Percentiles rank a stretch among this genome's conserved stretches.
phyloP scores from a whole-genome alignment of 345 rosid species.

The Lumnitzera racemosa region DNA sequence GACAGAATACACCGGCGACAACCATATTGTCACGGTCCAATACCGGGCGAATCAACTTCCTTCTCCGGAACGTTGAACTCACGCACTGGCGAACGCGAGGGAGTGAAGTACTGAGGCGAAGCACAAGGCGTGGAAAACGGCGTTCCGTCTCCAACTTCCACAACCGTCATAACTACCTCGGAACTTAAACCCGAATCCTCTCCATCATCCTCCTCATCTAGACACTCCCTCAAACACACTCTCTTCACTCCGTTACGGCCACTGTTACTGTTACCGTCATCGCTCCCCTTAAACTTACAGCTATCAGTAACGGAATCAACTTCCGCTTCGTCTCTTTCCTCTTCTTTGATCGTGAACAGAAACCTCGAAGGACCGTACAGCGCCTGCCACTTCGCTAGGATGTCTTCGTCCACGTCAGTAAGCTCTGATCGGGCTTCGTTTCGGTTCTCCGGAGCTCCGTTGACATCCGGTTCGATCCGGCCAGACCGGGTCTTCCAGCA shows the following conservation, averaged over 20 bases:
- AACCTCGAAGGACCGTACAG: constrained; percentile 49
- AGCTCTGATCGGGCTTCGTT: not conserved
- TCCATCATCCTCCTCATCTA: constrained; percentile 7
- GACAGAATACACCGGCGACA: too few species aligned
- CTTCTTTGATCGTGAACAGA: constrained; percentile 66
- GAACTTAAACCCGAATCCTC: not conserved
- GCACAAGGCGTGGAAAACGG: constrained; percentile 68
- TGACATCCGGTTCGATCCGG: constrained; percentile 35
- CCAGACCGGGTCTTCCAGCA: constrained; percentile 47
- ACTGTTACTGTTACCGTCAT: not conserved
- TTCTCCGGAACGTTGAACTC: not conserved
- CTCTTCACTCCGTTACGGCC: constrained; percentile 1
- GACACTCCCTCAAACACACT: constrained; percentile 4
- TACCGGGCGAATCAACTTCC: too few species aligned
- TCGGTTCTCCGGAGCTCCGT: constrained; percentile 16
- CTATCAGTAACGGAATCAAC: constrained; percentile 1
- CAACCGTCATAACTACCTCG: constrained; percentile 1
- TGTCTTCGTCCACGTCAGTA: constrained; percentile 18
- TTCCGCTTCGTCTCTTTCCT: constrained; percentile 35
- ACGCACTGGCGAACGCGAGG: constrained; percentile 55
- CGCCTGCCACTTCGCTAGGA: constrained; percentile 30
- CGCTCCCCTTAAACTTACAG: not conserved
- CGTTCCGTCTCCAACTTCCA: constrained; percentile 24
- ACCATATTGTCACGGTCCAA: too few species aligned
- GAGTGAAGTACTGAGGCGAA: constrained; percentile 50